phyloP scores from a whole-genome alignment of 768 basidiomycete species.

The Lepiota subincarnata region DNA sequence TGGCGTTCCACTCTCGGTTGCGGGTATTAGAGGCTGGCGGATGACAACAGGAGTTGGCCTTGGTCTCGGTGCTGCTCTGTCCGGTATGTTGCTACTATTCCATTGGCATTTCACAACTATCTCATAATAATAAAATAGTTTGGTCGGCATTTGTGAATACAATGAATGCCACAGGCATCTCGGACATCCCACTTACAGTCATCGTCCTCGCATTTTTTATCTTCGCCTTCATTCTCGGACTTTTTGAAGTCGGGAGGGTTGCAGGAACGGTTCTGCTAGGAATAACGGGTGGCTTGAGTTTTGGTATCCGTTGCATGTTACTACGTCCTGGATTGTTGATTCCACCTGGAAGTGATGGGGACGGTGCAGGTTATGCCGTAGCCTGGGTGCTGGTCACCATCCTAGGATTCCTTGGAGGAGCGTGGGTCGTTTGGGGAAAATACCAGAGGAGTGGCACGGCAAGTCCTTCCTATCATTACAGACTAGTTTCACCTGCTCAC shows the following conservation, averaged over 20 bases:
- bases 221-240: conserved; percentile 48
- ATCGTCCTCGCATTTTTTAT: conserved; percentile 47
- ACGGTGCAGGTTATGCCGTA: conserved; percentile 25
- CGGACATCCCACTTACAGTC: conserved; percentile 47
- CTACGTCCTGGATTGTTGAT: conserved; percentile 48
- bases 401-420: conserved; percentile 38
- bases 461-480: conserved; percentile 20
- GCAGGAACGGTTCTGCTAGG: conserved; percentile 44
- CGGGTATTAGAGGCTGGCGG: conserved; percentile 55
- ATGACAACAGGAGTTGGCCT: conserved; percentile 51
- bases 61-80: conserved; percentile 46
- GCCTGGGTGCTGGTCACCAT: conserved; percentile 54
- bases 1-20: conserved; percentile 51
- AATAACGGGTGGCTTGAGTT: conserved; percentile 50
- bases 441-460: conserved; percentile 49
- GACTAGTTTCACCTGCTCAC: neutral
- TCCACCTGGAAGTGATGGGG: conserved; percentile 16
- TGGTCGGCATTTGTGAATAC: conserved; percentile 66
- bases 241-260: conserved; percentile 47
- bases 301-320: conserved; percentile 52
- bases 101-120: neutral
- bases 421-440: conserved; percentile 33
- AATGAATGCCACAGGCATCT: conserved; percentile 39
- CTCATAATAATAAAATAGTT: conserved; percentile 29
- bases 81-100: conserved; percentile 29